Percentiles rank a stretch among this genome's conserved stretches.
Conservation (phyloP, 225 moss, liverwort and hornwort species). For the Ulota crispa region DNA sequence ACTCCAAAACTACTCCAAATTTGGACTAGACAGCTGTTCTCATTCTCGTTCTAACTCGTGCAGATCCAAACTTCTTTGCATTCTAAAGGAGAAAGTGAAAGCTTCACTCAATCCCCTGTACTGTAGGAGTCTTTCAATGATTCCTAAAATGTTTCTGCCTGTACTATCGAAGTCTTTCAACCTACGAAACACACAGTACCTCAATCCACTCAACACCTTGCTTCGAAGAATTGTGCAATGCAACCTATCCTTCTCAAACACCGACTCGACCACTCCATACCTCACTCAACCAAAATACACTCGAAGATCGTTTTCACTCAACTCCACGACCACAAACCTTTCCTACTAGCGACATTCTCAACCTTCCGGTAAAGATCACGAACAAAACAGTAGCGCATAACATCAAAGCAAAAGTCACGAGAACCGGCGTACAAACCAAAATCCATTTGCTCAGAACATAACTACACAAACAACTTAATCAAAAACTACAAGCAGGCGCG, state of each 20-base stretch:
- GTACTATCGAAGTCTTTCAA: not conserved
- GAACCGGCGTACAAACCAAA: not conserved
- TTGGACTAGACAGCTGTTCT: not conserved
- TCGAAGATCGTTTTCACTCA: not conserved
- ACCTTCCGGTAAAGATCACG: not conserved
- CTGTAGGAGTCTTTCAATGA: not conserved
- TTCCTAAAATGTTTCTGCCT: not conserved
- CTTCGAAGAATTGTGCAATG: not conserved
- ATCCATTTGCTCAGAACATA: too few species aligned
- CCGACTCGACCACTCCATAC: too few species aligned
- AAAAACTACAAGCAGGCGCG: not conserved
- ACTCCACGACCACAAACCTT: not conserved
- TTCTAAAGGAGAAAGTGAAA: not conserved
- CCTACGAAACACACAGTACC: too few species aligned
- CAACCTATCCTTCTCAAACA: not conserved
- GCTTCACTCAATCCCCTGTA: not conserved
- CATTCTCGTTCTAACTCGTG: not conserved
- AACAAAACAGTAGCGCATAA: too few species aligned
- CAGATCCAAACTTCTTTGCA: not conserved
- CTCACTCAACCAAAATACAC: not conserved
- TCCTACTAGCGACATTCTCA: not conserved
- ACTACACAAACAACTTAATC: too few species aligned
- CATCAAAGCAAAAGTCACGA: too few species aligned
- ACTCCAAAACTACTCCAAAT: not conserved
- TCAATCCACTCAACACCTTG: not conserved